phyloP scores from a whole-genome alignment of 331 rosid genomes.

The Telfairia occidentalis region DNA sequence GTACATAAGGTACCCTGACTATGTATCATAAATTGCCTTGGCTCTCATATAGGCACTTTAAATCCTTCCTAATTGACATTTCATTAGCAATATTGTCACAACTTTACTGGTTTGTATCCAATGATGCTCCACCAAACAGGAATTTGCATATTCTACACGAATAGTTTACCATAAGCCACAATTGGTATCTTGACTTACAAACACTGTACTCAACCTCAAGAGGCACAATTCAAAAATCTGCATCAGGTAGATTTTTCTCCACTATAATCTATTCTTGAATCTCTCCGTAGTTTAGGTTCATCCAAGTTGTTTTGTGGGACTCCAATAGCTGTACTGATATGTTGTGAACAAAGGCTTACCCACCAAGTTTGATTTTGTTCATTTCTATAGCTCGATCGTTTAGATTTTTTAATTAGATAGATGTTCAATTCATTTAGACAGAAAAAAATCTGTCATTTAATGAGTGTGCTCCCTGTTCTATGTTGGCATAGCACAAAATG shows the following conservation, averaged over 20 bases:
- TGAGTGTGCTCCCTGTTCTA: constrained; percentile 6
- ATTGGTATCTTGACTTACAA: background rate
- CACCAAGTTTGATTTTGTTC: background rate
- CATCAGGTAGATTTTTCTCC: background rate
- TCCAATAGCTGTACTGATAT: background rate
- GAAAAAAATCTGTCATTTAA: background rate
- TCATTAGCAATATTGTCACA: background rate
- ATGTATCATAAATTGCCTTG: background rate
- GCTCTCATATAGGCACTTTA: background rate
- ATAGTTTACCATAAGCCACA: background rate
- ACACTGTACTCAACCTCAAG: background rate
- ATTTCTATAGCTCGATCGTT: background rate
- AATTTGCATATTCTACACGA: background rate
- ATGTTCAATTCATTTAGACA: constrained; percentile 5
- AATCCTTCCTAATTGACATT: background rate
- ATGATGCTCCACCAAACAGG: background rate
- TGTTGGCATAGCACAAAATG: background rate
- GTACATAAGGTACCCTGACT: background rate
- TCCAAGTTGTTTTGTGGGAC: constrained; percentile 1
- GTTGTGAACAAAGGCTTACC: background rate
- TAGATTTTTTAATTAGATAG: background rate
- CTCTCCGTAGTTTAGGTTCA: background rate
- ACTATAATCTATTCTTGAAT: background rate
- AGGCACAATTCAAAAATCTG: background rate
- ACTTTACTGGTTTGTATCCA: background rate